Conservation (phyloP, 2,329 filamentous ascomycete species). For the Chrysoporthe deuterocubensis region DNA sequence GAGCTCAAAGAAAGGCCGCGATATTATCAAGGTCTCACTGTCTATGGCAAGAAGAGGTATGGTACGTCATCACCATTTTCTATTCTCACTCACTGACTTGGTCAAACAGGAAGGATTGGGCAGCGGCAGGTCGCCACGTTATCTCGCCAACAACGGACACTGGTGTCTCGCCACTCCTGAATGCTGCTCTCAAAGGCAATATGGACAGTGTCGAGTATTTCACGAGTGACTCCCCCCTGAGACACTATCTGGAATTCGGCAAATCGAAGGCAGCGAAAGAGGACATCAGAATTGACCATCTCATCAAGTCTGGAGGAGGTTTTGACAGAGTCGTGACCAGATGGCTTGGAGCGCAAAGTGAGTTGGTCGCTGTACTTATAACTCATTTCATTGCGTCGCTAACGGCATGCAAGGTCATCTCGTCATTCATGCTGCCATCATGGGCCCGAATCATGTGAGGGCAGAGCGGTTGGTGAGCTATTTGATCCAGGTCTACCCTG, state of each 20-base stretch:
- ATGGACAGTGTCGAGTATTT: conserved; percentile 79
- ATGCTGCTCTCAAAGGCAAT: conserved; percentile 59
- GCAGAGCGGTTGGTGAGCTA: conserved; percentile 65
- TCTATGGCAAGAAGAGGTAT: conserved; percentile 73
- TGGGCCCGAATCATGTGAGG: conserved; percentile 45
- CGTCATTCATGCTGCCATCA: conserved; percentile 68
- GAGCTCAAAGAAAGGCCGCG: conserved; percentile 66
- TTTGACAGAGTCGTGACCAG: conserved; percentile 65
- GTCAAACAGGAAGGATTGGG: conserved; percentile 68
- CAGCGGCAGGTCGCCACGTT: conserved; percentile 59
- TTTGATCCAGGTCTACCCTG: conserved; percentile 64
- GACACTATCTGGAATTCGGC: conserved; percentile 70
- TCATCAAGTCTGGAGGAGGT: conserved; percentile 63
- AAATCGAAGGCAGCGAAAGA: conserved; percentile 61
- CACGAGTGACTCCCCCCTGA: conserved; percentile 69
- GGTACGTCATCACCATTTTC: neutral
- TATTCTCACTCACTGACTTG: neutral
- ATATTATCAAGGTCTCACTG: conserved; percentile 77
- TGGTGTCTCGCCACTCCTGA: conserved; percentile 62
- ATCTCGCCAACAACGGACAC: conserved; percentile 45
- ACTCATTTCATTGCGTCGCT: neutral
- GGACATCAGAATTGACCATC: conserved; percentile 64
- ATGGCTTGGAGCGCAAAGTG: conserved; percentile 66
- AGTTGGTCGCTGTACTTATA: conserved; percentile 39
- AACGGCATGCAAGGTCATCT: conserved; percentile 53